A percentile compares a stretch with the other conserved stretches of the same genome.
Conservation (phyloP, 805 yeast genomes). For the Ogataea trehalophila region DNA sequence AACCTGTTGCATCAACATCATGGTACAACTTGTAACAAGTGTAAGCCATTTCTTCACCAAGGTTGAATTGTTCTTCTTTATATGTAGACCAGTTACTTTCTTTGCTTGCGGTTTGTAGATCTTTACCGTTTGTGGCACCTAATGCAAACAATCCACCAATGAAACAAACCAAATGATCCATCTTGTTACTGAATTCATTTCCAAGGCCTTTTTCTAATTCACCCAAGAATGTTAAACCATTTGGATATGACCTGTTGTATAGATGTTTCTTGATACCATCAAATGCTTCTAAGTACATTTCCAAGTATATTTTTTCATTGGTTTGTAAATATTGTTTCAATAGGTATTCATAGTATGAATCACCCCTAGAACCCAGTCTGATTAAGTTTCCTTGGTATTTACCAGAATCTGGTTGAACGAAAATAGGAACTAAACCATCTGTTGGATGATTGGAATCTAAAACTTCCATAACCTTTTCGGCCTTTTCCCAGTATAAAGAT, state of each 20-base stretch:
- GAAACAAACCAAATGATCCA: slow-evolving; percentile 93
- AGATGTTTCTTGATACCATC: slow-evolving; percentile 71
- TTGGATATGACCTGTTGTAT: slow-evolving; percentile 56
- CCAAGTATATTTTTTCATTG: slow-evolving; percentile 58
- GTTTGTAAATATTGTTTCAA: slow-evolving; percentile 85
- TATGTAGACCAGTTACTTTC: slow-evolving; percentile 51
- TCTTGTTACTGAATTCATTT: slow-evolving; percentile 58
- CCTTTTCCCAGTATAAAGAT: slow-evolving; percentile 68
- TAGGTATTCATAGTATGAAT: slow-evolving; percentile 86
- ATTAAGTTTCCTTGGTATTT: slow-evolving; percentile 58
- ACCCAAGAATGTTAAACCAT: slow-evolving; percentile 63
- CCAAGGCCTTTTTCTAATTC: slow-evolving; percentile 70
- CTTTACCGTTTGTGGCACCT: slow-evolving; percentile 80
- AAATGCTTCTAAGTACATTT: slow-evolving; percentile 73
- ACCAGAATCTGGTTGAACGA: slow-evolving; percentile 70
- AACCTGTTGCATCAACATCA: slow-evolving; percentile 64
- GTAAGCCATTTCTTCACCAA: slow-evolving; percentile 71
- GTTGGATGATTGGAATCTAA: slow-evolving; percentile 59
- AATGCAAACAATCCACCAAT: slow-evolving; percentile 84
- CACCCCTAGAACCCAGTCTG: slow-evolving; percentile 87
- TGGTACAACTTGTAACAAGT: slow-evolving; percentile 84
- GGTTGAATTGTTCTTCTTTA: slow-evolving; percentile 56
- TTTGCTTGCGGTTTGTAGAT: slow-evolving; percentile 50
- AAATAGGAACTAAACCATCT: slow-evolving; percentile 83
- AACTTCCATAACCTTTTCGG: slow-evolving; percentile 66